These are phyloP conservation scores for Penicillium sp. DNA, from an alignment of 2,329 filamentous ascomycete genomes.

Conservation along the genomic window DNA sequence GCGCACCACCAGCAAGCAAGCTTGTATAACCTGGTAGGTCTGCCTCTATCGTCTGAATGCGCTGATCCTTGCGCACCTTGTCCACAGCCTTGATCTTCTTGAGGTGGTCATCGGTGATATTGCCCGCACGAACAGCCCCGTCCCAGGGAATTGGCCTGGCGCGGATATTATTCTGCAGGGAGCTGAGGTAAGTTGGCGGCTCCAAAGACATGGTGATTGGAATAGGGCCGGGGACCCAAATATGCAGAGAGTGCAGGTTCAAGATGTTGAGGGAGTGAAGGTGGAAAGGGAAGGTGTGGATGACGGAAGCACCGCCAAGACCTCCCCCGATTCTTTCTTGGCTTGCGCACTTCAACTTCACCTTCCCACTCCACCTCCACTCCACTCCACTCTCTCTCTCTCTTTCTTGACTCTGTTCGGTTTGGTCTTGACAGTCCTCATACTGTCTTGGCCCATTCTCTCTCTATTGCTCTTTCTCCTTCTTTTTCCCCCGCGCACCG, in stretches of 20 bases:
- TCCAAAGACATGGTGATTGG: slow-evolving; percentile 77
- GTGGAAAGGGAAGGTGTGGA: slow-evolving; percentile 21
- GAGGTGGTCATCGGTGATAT: slow-evolving; percentile 90
- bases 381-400: slow-evolving; percentile 2
- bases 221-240: slow-evolving; percentile 7
- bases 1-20: slow-evolving; percentile 73
- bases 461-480: not conserved
- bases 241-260: slow-evolving; percentile 10
- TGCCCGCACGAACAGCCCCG: slow-evolving; percentile 88
- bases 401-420: not conserved
- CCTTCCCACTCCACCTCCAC: not conserved
- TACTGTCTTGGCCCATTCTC: no score
- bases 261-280: slow-evolving; percentile 12
- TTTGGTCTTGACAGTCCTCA: not conserved
- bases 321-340: slow-evolving; percentile 2
- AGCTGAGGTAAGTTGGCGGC: slow-evolving; percentile 82
- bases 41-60: slow-evolving; percentile 77
- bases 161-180: slow-evolving; percentile 95
- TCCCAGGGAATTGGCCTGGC: slow-evolving; percentile 97
- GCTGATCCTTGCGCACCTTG: slow-evolving; percentile 90
- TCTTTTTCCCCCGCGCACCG: not conserved
- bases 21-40: slow-evolving; percentile 79
- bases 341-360: no score
- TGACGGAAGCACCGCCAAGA: slow-evolving; percentile 34
- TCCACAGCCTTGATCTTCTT: slow-evolving; percentile 96